These are phyloP conservation scores for Boletus fagicola DNA, from an alignment of 768 basidiomycete species.

Conservation along the genomic window DNA sequence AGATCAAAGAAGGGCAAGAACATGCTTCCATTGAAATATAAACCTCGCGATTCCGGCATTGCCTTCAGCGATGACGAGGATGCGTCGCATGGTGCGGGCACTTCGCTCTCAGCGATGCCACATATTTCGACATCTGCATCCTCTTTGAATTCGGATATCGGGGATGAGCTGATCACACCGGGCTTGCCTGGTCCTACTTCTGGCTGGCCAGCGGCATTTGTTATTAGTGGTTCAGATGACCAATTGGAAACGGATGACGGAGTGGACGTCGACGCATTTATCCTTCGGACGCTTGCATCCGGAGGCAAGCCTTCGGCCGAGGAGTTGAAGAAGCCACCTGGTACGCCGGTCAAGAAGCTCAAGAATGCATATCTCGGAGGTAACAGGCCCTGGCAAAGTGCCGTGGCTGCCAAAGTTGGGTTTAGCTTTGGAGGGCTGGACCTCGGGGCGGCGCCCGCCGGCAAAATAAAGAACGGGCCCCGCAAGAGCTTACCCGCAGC, in stretches of 20 bases:
- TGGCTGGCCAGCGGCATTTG: constrained; percentile 58
- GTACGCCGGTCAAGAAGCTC: constrained; percentile 77
- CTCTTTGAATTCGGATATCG: constrained; percentile 54
- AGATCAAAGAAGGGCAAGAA: constrained; percentile 34
- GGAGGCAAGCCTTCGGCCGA: constrained; percentile 49
- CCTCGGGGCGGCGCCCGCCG: constrained; percentile 35
- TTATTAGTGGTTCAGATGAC: constrained; percentile 43
- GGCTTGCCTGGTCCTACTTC: constrained; percentile 52
- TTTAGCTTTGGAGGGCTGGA: constrained; percentile 46
- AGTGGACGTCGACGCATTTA: constrained; percentile 67
- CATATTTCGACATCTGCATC: constrained; percentile 61
- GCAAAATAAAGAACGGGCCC: constrained; percentile 48
- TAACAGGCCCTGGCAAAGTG: constrained; percentile 79
- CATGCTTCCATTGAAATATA: constrained; percentile 63
- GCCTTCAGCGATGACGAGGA: constrained; percentile 61
- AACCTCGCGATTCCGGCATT: constrained; percentile 66
- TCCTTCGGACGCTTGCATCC: constrained; percentile 62
- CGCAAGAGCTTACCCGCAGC: constrained; percentile 77
- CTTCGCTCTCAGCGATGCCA: constrained; percentile 43
- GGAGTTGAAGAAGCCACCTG: constrained; percentile 62
- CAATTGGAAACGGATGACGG: constrained; percentile 26
- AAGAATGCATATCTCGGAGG: constrained; percentile 57
- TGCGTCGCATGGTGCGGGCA: constrained; percentile 17
- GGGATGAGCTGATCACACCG: constrained; percentile 72
- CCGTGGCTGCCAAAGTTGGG: constrained; percentile 64